Evolutionary conservation across 495 filamentous ascomycete genomes (phyloP), one percentile per base, ranked within the genome.

Genomic region (Talaromyces proteolyticus): DNA sequence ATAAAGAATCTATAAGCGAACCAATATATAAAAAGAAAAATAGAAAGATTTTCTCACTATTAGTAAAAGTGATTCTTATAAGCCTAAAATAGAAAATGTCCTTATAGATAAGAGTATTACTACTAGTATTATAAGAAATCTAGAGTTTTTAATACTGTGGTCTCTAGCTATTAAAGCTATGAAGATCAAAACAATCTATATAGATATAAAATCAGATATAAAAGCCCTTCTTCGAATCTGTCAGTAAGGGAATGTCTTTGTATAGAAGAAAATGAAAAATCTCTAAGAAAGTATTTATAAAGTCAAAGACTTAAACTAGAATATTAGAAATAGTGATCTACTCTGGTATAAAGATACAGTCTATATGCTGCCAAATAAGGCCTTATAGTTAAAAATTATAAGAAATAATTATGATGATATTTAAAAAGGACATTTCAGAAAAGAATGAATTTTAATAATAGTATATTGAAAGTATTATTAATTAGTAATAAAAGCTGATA

Each of bases 401-500:
- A 29, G 12, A 29, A 29, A 29, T 29, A 29, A 29, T 29, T 29
- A 29, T 29, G 12, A 29, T 29, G 12, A 29, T 29, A 29, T 29
- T 6, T 29, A 29, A 29, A 12, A 29, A n/a, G n/a, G n/a, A n/a
- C n/a, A n/a, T n/a, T n/a, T n/a, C n/a, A n/a, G n/a, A 19, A 6
- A 14, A 11, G 42, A 19, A 10, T 23, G 19, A 19, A 45, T 24
- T 10, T 19, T 23, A 18, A 24, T 22, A 22, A 24, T 14, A 4
- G 22, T 45, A 22, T 24, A 24, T 8, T 24, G 19, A 11, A 45
- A 45, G 42, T 45, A 45, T 19, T 45, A 19, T 45, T 45, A 23
- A 19, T 24, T 22, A 22, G 19, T 19, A 22, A 45, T 45, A 24
- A 19, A 19, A 19, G 11, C 19, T 22, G 19, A 23, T 23, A 45